These are phyloP conservation scores for Hypericum androsaemum DNA, from an alignment of 345 rosid species.

Conservation along the genomic window DNA sequence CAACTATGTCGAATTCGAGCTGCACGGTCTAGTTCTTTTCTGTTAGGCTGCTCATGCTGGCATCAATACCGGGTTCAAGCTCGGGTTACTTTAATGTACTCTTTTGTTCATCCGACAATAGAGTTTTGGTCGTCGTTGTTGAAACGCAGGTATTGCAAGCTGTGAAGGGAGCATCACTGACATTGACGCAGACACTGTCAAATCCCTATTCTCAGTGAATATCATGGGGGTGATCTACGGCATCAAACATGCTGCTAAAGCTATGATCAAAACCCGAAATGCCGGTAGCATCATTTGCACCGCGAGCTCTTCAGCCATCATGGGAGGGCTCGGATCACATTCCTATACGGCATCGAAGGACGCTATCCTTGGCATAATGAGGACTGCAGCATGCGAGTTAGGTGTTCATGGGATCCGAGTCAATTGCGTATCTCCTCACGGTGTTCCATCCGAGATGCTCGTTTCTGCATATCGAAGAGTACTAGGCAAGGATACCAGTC, in stretches of 20 bases:
- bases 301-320: slow-evolving; percentile 63
- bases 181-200: slow-evolving; percentile 38
- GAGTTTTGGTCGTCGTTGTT: too few relatives aligned
- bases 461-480: slow-evolving; percentile 35
- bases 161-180: slow-evolving; percentile 45
- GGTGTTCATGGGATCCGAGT: slow-evolving; percentile 65
- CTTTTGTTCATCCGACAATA: too few relatives aligned
- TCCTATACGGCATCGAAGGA: slow-evolving; percentile 60
- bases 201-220: slow-evolving; percentile 40
- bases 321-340: slow-evolving; percentile 79
- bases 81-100: too few relatives aligned
- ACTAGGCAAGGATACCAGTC: slow-evolving; percentile 33
- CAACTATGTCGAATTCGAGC: too few relatives aligned
- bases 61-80: too few relatives aligned
- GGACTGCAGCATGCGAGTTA: slow-evolving; percentile 61
- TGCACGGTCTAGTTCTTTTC: too few relatives aligned
- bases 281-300: slow-evolving; percentile 69
- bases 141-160: slow-evolving; percentile 24
- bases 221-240: slow-evolving; percentile 59
- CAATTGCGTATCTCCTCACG: slow-evolving; percentile 82
- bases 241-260: slow-evolving; percentile 64
- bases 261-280: slow-evolving; percentile 47
- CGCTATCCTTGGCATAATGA: slow-evolving; percentile 49
- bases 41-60: too few relatives aligned
- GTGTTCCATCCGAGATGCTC: slow-evolving; percentile 81